Evolutionary conservation across 306 rosid species (phyloP).

Genomic region (Casuarina equisetifolia): DNA sequence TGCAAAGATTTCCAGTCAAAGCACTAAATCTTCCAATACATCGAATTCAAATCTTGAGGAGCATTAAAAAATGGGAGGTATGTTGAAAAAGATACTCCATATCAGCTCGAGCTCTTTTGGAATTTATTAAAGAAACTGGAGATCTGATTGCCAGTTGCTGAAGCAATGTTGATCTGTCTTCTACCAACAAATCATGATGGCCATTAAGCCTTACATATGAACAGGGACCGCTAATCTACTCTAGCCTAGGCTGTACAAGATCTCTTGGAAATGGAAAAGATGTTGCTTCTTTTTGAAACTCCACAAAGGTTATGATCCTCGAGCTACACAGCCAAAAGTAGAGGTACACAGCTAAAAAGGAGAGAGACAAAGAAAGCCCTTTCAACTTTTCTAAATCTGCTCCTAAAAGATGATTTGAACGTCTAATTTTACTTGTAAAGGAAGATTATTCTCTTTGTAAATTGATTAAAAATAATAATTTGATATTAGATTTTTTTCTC

Average conservation of each 20-base stretch:
- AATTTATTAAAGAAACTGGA: background rate
- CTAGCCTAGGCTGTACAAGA: constrained; percentile 6
- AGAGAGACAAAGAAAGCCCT: too few relatives aligned
- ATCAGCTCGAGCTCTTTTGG: constrained; percentile 6
- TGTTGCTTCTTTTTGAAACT: too few relatives aligned
- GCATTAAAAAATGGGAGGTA: constrained; percentile 3
- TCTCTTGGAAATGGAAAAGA: background rate
- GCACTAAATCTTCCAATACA: constrained; percentile 24
- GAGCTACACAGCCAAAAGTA: too few relatives aligned
- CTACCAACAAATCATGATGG: background rate
- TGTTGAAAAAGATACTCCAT: constrained; percentile 3
- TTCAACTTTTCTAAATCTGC: too few relatives aligned
- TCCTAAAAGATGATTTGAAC: too few relatives aligned
- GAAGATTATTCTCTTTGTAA: too few relatives aligned
- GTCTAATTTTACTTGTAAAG: too few relatives aligned
- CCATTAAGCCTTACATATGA: background rate
- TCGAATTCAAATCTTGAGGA: constrained; percentile 28
- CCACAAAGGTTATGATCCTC: too few relatives aligned
- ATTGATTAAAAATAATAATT: too few relatives aligned
- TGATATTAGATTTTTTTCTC: too few relatives aligned
- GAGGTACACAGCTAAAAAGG: too few relatives aligned
- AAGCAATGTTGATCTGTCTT: constrained; percentile 22
- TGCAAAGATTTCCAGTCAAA: constrained; percentile 18
- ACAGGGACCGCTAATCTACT: background rate
- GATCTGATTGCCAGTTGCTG: constrained; percentile 11